Evolutionary conservation across 73 alveolate genomes (phyloP), one percentile per base, ranked within the genome.

Genomic region (Urostyla sp.): DNA sequence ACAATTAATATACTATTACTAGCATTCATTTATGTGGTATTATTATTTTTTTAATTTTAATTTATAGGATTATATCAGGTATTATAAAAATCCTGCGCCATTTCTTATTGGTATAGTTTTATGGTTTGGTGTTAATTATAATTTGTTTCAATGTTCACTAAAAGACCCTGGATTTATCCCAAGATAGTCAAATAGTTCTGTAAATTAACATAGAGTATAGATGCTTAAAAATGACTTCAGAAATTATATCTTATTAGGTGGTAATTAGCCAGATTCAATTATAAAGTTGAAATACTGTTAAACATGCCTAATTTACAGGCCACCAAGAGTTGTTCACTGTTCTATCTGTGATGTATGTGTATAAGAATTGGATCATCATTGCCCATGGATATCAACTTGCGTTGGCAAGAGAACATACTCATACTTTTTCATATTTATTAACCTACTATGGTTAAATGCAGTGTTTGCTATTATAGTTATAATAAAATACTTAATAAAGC

Each of bases 341-440:
- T 95, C 97, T 0, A 55, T 88, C 16, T 95, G 99, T 83, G 97
- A 93, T 67, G 91, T 91, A 67, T 95, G 99, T 69, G 96, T 95
- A 28, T 88, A 87, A 57, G 85, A 96, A 66, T 89, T 91, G 85
- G 99, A 95, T 79, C 99, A 95, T 79, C 99, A 95, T 87, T 95
- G 99, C 56, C 90, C 96, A 1, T 95, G 99, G 99, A 75, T 95
- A 46, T 97, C 98, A 30, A 90, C 92, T 36, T 95, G 99, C 72
- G 85, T 95, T 28, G 99, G 99, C 10, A 91, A 92, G 61, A 93
- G 97, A 72, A 95, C 93, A 73, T 94, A 95, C 45, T 1, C 61
- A 43, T 18, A 27, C 6, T 63, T 63, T 28, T 63, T 63, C 30
- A 38, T 63, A 16, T 63, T 63, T 38, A 45, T 49, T 36, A 63